Evolutionary conservation across 23 red algal genomes (phyloP).

Genomic region (Gracilaria gracilis): DNA sequence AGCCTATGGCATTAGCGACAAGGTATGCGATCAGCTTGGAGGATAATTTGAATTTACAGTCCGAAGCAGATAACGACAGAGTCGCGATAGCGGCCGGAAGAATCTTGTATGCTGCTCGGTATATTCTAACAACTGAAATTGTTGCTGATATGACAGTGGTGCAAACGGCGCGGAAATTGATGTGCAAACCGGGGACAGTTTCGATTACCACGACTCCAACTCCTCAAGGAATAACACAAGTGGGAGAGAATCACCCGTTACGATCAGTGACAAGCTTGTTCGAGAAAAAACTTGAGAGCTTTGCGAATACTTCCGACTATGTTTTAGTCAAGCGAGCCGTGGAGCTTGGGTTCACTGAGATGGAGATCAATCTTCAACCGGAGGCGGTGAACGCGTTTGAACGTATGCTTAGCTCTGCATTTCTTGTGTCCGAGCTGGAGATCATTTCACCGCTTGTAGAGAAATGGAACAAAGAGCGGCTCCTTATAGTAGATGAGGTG

Average conservation of each 20-base stretch:
- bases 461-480: conserved; percentile 60
- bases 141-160: conserved; percentile 56
- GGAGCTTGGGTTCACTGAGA: conserved; percentile 52
- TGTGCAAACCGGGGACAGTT: conserved; percentile 49
- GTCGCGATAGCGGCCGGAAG: conserved; percentile 37
- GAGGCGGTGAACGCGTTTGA: conserved; percentile 32
- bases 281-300: conserved; percentile 60
- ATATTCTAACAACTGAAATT: conserved; percentile 60
- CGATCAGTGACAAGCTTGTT: conserved; percentile 42
- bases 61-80: conserved; percentile 30
- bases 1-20: conserved; percentile 31
- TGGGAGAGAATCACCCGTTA: conserved; percentile 76
- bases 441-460: conserved; percentile 44
- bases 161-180: conserved; percentile 39
- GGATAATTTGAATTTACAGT: conserved; percentile 16
- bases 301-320: conserved; percentile 58
- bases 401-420: conserved; percentile 37
- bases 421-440: conserved; percentile 51
- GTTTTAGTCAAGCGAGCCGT: conserved; percentile 54
- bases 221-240: conserved; percentile 52
- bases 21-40: conserved; percentile 33
- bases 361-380: conserved; percentile 63
- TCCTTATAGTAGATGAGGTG: conserved; percentile 54
- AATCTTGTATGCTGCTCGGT: conserved; percentile 49
- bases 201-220: conserved; percentile 70